Base-by-base conservation (phyloP, 768 basidiomycete genomes). In the Auriscalpium orientale region DNA sequence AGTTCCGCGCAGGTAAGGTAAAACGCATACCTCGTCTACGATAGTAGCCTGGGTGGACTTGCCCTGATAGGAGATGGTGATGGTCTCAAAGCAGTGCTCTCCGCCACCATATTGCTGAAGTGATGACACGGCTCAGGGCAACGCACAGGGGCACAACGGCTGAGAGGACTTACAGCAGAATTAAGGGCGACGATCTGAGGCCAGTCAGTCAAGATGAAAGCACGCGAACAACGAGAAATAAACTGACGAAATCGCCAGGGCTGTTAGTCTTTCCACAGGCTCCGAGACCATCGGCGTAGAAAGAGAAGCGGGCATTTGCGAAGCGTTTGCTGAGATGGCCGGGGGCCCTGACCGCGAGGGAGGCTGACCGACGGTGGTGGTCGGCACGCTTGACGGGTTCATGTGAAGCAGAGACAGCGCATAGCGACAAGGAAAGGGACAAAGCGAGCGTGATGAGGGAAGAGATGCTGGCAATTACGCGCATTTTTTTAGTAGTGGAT, bases 281-380 rank as follows among this genome's bases (percentile, higher is more conserved):
- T 64, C 83, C 83, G 40, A 79, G 61, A 56, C 81, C 81, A 55
- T 76, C 78, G 45, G 76, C 74, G 64, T 84, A 85, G 60, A 71
- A 85, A 13, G 83, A 79, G 69, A 78, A 79, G 53, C 75, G 75
- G 2, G 77, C 67, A 53, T 59, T 55, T 40, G 57, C 51, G 54
- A 63, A 74, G 9, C 79, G 75, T 58, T 73, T 74, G 38, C 70
- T 68, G 48, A 79, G 62, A 16, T 67, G 63, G 4, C 78, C 64
- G 54, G 46, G 18, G n/a, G 16, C 28, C 22, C 37, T 37, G 21
- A 46, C 12, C 22, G 38, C 11, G 21, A 15, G 28, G n/a, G 37
- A 20, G 20, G 34, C 20, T 13, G 20, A 20, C 8, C 12, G 40
- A 12, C 12, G 10, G 22, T 18, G 40, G 6, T 16, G n/a, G n/a